Base-by-base conservation (phyloP, 192 early-diverging fungal genomes). In the Backusella liffmaniae region DNA sequence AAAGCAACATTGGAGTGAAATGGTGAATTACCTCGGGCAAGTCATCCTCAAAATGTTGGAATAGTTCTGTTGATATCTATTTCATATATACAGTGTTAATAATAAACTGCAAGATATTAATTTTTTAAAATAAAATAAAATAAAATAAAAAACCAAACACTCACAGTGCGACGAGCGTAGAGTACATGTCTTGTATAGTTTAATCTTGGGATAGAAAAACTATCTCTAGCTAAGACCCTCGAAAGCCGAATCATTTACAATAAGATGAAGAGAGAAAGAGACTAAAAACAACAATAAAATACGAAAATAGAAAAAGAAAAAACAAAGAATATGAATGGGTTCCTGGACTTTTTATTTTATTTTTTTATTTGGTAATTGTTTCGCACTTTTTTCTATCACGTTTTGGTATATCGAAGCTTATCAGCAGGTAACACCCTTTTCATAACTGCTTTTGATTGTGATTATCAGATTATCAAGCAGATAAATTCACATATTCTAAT, bases 61-160 rank as follows among this genome's bases (percentile, higher is more conserved):
- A 23, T 23, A 46, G 69, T 42, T 70, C 69, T 5, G 69, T 70
- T 8, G 69, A 70, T 37, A 70, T 70, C 69, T 70, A n/a, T 44
- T 44, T 44, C 2, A 39, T 29, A 5, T 21, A 44, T 1, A 18
- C 16, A n/a, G 34, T 6, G 12, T 36, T 67, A 34, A 37, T 37
- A 8, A 32, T 32, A 32, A 32, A 32, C 32, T 32, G 32, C 32
- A 32, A 37, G 36, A 37, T 10, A 37, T 7, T 37, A 37, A 9
- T 37, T 37, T 37, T 37, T 37, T 53, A 8, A 9, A 18, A 53
- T 8, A 16, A 21, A 9, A 53, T 8, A 16, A 21, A 9, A 53
- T n/a, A 53, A 53, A 23, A 9, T 56, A 21, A 56, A 56, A 10
- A 21, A 9, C 9, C 5, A 56, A 56, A 1, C 1, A 56, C 53